phyloP scores from a whole-genome alignment of 192 early-diverging fungal species.

The Coemansia sp. region DNA sequence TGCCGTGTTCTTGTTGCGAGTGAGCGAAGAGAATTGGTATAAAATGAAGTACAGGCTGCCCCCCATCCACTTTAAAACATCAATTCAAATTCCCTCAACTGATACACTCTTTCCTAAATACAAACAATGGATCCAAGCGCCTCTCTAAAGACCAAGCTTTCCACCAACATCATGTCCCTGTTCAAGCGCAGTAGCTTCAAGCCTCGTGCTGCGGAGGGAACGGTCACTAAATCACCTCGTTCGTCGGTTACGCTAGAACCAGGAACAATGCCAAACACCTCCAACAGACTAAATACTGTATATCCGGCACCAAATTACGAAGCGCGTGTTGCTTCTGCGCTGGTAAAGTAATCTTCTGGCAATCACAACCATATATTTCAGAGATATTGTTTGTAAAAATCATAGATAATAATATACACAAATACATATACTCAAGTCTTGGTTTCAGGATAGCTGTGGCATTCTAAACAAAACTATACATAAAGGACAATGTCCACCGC shows the following conservation, averaged over 20 bases:
- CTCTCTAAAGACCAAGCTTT: constrained; percentile 2
- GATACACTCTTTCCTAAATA: too few relatives aligned
- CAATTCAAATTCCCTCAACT: too few relatives aligned
- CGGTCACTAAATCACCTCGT: background rate
- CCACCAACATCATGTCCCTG: constrained; percentile 1
- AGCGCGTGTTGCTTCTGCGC: constrained; percentile 16
- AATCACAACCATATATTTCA: background rate
- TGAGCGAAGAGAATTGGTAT: background rate
- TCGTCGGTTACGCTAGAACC: constrained; percentile 15
- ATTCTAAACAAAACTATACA: too few relatives aligned
- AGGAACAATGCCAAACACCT: background rate
- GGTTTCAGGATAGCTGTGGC: too few relatives aligned
- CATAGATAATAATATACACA: background rate
- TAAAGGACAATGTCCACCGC: too few relatives aligned
- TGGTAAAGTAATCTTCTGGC: constrained; percentile 13
- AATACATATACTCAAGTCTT: background rate
- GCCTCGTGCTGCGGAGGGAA: background rate
- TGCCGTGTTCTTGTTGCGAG: background rate
- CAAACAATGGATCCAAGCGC: background rate
- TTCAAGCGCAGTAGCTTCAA: background rate
- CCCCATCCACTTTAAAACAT: too few relatives aligned
- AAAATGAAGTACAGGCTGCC: background rate
- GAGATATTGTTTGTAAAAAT: background rate
- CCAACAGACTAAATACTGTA: background rate
- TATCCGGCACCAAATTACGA: constrained; percentile 20